Evolutionary conservation across 148 eudicot genomes (phyloP), one percentile per base, ranked within the genome.

Genomic region (Euryodendron excelsum): DNA sequence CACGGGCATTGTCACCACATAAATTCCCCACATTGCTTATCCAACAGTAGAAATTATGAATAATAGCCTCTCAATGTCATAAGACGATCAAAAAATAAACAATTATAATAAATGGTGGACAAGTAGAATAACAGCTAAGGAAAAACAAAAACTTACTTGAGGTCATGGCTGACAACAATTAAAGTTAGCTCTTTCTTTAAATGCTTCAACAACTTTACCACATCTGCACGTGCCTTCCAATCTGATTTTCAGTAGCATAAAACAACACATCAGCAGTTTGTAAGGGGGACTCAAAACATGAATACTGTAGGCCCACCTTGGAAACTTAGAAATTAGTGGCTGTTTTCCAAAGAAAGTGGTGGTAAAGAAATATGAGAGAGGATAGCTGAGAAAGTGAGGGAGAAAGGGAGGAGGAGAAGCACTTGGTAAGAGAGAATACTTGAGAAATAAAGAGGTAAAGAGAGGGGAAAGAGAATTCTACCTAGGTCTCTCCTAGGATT

Each of bases 201-300:
- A 81, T 89, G 81, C 84, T 88, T 93, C 70, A 96, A 80, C 56
- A 96, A 83, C 81, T 91, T 96, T 55, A 90, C 95, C 74, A 96
- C 97, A 88, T 96, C 99, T 37, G 97, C 97, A 36, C 99, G 97
- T 53, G 99, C 99, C 82, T 93, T 93, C 99, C 99, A 96, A 84
- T 96, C 99, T 96, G 83, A 33, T 78, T 21, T 31, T 17, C 25
- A 66, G 27, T 53, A 66, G 36, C 64, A 77, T 4, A 41, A 28
- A 33, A 50, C 36, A 62, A 27, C 36, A 34, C 48, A 1, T 48
- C 44, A 71, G 56, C 36, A 60, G 53, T 50, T 30, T 47, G 17
- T 18, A 39, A 31, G 36, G 65, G 39, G 34, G 28, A 14, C 30
- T n/a, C n/a, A n/a, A n/a, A n/a, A n/a, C n/a, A n/a, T n/a, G n/a